Evolutionary conservation across 352 stramenopile species (phyloP), one percentile per base, ranked within the genome.

Genomic region (Phytophthora palmivora): DNA sequence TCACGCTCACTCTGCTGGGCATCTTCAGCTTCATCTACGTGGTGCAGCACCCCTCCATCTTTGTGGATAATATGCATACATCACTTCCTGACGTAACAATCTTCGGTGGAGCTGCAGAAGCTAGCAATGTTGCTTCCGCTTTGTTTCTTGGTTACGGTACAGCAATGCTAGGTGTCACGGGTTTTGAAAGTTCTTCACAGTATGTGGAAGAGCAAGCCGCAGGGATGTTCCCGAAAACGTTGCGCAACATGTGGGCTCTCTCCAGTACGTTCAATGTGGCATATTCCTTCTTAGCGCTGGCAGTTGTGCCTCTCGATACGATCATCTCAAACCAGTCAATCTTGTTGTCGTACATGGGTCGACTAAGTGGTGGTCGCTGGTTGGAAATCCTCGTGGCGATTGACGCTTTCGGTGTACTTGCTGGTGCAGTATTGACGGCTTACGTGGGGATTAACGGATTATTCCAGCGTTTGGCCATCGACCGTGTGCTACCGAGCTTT

Each of bases 341-440:
- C 1, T 68, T 97, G 49, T 60, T 97, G n/a, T 85, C 87, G 8
- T 72, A 81, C 44, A 76, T 76, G 63, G 50, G 91, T 78, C 61
- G 88, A 65, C 11, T 77, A 63, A 58, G 71, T 68, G 55, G 62
- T 33, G 32, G 74, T 37, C 36, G 78, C 10, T 69, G 44, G 77
- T 54, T 74, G 42, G 84, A 66, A 55, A 77, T 66, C 34, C 67
- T 65, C 67, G 76, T 79, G 67, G 91, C 54, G 8, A 45, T 97
- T 15, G 91, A 97, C 38, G 91, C 91, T 2, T 96, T 97, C 63
- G 77, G 94, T n/a, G 91, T 97, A 12, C 73, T 97, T 32, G 78
- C 82, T 16, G 91, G 89, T 14, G 91, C 85, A 0, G 82, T 97
- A 2, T 58, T 97, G 33, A 97, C 91, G 4, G 79, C 88, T 4